Percentiles rank a stretch among this genome's conserved stretches.
Conservation (phyloP, 2,329 filamentous ascomycete genomes). For the Exophiala spinifera region DNA sequence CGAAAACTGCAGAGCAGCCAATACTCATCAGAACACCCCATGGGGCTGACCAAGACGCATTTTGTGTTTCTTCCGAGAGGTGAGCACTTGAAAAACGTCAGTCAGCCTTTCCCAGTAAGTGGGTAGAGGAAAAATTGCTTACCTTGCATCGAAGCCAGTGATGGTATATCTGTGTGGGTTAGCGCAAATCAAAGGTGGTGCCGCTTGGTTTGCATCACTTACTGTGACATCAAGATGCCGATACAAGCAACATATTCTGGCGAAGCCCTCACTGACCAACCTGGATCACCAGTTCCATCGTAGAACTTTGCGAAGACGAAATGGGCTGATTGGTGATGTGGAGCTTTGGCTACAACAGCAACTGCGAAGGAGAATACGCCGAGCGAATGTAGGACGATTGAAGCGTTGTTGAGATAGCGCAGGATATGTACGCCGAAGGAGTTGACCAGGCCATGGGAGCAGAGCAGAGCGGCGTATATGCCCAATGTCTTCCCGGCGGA, state of each 20-base stretch:
- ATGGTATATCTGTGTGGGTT: slow-evolving; percentile 42
- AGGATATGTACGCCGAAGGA: slow-evolving; percentile 57
- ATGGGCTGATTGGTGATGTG: slow-evolving; percentile 53
- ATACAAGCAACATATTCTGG: slow-evolving; percentile 55
- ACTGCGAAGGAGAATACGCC: slow-evolving; percentile 54
- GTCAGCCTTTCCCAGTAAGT: not conserved
- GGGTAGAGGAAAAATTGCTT: not conserved
- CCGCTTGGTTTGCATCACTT: not conserved
- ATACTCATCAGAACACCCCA: slow-evolving; percentile 58
- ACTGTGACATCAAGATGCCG: slow-evolving; percentile 48
- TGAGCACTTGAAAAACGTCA: slow-evolving; percentile 47
- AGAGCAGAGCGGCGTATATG: slow-evolving; percentile 58
- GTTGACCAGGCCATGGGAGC: slow-evolving; percentile 56
- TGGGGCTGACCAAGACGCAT: slow-evolving; percentile 56
- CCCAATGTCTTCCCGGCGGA: slow-evolving; percentile 52
- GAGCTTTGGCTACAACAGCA: slow-evolving; percentile 56
- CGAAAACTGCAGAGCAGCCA: slow-evolving; percentile 55
- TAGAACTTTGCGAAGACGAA: slow-evolving; percentile 56
- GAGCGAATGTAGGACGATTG: slow-evolving; percentile 54
- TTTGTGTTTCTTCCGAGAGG: slow-evolving; percentile 56
- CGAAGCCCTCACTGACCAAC: slow-evolving; percentile 54
- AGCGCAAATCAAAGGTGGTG: no score
- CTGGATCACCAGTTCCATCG: slow-evolving; percentile 53
- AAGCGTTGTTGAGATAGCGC: slow-evolving; percentile 56
- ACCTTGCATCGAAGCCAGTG: slow-evolving; percentile 35